Evolutionary conservation across 495 filamentous ascomycete genomes (phyloP).

Genomic region (Xylaria curta): DNA sequence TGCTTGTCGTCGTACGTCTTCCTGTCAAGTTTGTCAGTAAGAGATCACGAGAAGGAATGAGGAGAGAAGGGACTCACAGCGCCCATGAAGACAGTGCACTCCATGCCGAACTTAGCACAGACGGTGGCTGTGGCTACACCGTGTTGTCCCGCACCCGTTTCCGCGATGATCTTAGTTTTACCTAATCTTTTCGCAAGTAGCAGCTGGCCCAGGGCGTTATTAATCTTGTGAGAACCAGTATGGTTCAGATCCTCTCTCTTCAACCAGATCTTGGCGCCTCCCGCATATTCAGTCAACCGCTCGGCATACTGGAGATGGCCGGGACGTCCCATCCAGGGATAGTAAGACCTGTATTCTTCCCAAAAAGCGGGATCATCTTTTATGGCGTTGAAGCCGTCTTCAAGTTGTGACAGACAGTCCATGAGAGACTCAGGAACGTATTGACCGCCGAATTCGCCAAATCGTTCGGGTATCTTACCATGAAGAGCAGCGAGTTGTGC

Average conservation of each 20-base stretch:
- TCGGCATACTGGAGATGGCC: slow-evolving; percentile 89
- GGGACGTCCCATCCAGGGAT: slow-evolving; percentile 96
- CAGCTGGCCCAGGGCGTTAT: slow-evolving; percentile 91
- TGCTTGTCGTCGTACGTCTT: slow-evolving; percentile 91
- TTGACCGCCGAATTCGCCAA: slow-evolving; percentile 98
- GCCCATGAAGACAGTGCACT: slow-evolving; percentile 96
- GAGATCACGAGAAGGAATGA: background rate
- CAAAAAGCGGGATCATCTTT: slow-evolving; percentile 90
- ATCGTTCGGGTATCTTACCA: slow-evolving; percentile 75
- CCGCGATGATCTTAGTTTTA: slow-evolving; percentile 93
- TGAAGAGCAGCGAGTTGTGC: slow-evolving; percentile 53
- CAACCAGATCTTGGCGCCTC: slow-evolving; percentile 92
- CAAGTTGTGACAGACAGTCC: slow-evolving; percentile 92
- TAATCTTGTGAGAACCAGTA: slow-evolving; percentile 91
- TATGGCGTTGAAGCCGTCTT: slow-evolving; percentile 86
- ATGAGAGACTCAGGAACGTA: slow-evolving; percentile 98
- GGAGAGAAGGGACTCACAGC: slow-evolving; percentile 52
- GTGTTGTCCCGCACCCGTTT: slow-evolving; percentile 96
- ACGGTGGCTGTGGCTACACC: slow-evolving; percentile 94
- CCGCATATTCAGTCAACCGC: slow-evolving; percentile 84
- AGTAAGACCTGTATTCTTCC: slow-evolving; percentile 96
- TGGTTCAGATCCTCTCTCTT: slow-evolving; percentile 96
- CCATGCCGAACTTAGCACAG: slow-evolving; percentile 96
- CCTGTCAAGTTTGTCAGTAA: slow-evolving; percentile 46
- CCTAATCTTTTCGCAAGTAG: slow-evolving; percentile 81